Evolutionary conservation across 176 grass and related monocot genomes (phyloP), one percentile per base, ranked within the genome.

Genomic region (Carex cristatella): DNA sequence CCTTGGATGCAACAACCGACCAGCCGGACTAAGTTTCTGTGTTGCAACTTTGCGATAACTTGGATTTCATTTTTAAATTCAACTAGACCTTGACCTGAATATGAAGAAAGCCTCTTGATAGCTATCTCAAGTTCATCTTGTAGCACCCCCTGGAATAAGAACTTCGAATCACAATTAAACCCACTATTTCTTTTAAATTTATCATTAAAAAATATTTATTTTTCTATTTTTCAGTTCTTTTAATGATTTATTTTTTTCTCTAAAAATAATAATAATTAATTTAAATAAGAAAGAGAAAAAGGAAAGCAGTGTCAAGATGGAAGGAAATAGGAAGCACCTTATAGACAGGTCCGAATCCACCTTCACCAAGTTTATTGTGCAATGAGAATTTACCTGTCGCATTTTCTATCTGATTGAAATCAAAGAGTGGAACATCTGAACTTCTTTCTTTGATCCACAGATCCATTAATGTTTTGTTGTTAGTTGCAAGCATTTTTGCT

Each of bases 11-110:
- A 85, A 35, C 84, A 85, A 3, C 84, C 84, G 0, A 85, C 5
- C 58, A 85, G 84, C 46, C 70, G 84, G 59, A 85, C 84, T 49
- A 85, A 55, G 53, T 85, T 85, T 76, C 53, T 72, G 13, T 79
- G 84, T 42, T 85, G 84, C 23, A 85, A 69, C 69, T 85, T 85
- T 16, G 54, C 84, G 12, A 85, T 72, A 67, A 84, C 49, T 28
- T 49, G 32, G 28, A 76, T 76, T 76, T 79, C 84, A 49, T 85
- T 85, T 44, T 85, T 77, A 60, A 86, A 86, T 65, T 86, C 84
- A 16, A 33, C 27, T 27, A 85, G 27, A 10, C 84, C 84, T 75
- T 85, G 84, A 48, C 69, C 53, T 35, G 65, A 85, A 49, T 70
- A 23, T 75, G 69, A 42, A 9, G 84, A 74, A 44, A 85, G 58